These are phyloP conservation scores for Raphanus sativus DNA, from an alignment of 345 rosid genomes.

Conservation along the genomic window DNA sequence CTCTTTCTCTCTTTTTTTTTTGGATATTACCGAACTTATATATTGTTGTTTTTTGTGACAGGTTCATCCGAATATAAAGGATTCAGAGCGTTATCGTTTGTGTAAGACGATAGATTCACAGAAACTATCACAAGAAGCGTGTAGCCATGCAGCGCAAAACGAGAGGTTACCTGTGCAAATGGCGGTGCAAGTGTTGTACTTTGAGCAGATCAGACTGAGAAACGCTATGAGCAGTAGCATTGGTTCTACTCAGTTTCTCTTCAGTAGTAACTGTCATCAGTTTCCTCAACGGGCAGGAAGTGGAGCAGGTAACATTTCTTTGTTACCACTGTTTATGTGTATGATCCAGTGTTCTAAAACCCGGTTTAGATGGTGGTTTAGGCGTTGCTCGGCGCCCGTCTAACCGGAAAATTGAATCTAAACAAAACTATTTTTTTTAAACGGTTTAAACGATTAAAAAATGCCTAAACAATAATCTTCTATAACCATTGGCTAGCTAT, in stretches of 20 bases:
- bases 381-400: background rate
- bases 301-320: slow-evolving; percentile 51
- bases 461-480: background rate
- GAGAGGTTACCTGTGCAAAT: slow-evolving; percentile 94
- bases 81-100: slow-evolving; percentile 81
- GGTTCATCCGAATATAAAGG: slow-evolving; percentile 95
- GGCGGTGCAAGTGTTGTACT: slow-evolving; percentile 93
- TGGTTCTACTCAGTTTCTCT: slow-evolving; percentile 73
- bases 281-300: slow-evolving; percentile 87
- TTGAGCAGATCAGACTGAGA: slow-evolving; percentile 89
- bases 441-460: too few relatives aligned
- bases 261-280: slow-evolving; percentile 53
- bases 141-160: slow-evolving; percentile 96
- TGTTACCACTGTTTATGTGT: background rate
- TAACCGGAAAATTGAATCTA: too few relatives aligned
- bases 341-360: background rate
- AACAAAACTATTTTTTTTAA: too few relatives aligned
- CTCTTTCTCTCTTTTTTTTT: background rate
- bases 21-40: too few relatives aligned
- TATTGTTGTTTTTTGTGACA: slow-evolving; percentile 27
- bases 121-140: slow-evolving; percentile 96
- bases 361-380: background rate
- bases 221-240: slow-evolving; percentile 73
- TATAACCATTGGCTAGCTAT: background rate
- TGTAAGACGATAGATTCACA: slow-evolving; percentile 95